Base-by-base conservation (phyloP, 2,329 filamentous ascomycete species). In the Ampelomyces quisqualis region DNA sequence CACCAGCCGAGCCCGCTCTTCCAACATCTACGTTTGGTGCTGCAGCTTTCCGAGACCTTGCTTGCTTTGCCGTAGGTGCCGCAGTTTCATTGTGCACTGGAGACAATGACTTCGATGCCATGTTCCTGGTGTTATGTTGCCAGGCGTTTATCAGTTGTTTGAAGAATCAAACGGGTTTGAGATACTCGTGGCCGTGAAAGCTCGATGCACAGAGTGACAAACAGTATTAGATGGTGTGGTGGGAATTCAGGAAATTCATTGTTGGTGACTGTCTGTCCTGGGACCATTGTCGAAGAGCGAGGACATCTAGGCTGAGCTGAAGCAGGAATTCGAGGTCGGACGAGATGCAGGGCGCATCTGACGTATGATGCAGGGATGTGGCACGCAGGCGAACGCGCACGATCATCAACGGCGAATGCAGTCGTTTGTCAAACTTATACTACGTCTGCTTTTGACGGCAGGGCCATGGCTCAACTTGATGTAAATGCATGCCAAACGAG, bases 321-420 rank as follows among this genome's bases (percentile, higher is more conserved):
- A 61, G 48, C 57, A 62, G 56, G 59, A 53, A 60, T 40, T 64
- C 39, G 43, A 57, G 48, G 56, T 64, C 51, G 57, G 51, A 57
- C 53, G 50, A 34, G 33, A 49, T 45, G 37, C 51, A 48, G 36
- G 45, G 44, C 38, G 38, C 31, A 43, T 57, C 54, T 67, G 64
- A 66, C 63, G 63, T 66, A 67, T 58, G 55, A 61, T 43, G 40
- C 56, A 53, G 45, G 57, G 53, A 39, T 55, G 14, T 43, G 37
- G 38, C 43, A 42, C 43, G 45, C 45, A 40, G 55, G 54, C 55
- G 49, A 32, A 47, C 55, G 50, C 47, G 34, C 45, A 48, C 45
- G 39, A 57, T 53, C 50, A 38, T 29, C 45, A 42, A 41, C 34
- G 40, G 23, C 14, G 33, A 11, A n/a, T n/a, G n/a, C n/a, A n/a